phyloP scores from a whole-genome alignment of 306 rosid genomes.

The Parietaria judaica region DNA sequence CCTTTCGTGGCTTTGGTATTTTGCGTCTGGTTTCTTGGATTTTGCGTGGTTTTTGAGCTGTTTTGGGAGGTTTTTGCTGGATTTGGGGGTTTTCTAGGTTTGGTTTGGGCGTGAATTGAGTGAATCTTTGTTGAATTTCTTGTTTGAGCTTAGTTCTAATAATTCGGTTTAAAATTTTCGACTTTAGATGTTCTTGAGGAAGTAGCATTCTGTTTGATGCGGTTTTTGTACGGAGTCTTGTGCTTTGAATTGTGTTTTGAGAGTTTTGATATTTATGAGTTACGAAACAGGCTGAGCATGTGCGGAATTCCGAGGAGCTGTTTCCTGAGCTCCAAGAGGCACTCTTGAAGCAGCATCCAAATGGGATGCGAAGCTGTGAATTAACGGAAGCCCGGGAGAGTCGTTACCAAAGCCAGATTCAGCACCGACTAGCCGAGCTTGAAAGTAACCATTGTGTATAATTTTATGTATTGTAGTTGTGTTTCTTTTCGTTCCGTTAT shows the following conservation, averaged over 20 bases:
- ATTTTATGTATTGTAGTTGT: not conserved
- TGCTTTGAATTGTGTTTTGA: not conserved
- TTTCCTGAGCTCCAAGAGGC: slow-evolving; percentile 64
- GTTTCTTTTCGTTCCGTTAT: not conserved
- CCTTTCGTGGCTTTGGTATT: not conserved
- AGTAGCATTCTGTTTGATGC: not conserved
- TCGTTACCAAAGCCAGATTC: slow-evolving; percentile 53
- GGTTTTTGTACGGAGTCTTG: not conserved
- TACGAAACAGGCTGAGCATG: slow-evolving; percentile 40
- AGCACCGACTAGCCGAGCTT: slow-evolving; percentile 62
- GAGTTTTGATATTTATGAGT: slow-evolving; percentile 18
- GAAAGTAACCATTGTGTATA: slow-evolving; percentile 44
- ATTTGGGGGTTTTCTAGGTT: slow-evolving; percentile 2
- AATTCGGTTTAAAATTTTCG: not conserved
- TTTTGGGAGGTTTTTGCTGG: not conserved
- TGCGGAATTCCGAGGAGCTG: slow-evolving; percentile 35
- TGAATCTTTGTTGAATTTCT: slow-evolving; percentile 1
- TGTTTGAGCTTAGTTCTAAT: slow-evolving; percentile 3
- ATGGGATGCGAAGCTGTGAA: slow-evolving; percentile 40
- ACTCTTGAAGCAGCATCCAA: slow-evolving; percentile 38
- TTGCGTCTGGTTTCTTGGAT: not conserved
- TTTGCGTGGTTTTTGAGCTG: not conserved
- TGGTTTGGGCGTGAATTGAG: not conserved
- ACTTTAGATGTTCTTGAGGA: not conserved
- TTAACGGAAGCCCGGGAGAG: slow-evolving; percentile 42